phyloP scores from a whole-genome alignment of 768 basidiomycete genomes.

The Rickenella mellea region DNA sequence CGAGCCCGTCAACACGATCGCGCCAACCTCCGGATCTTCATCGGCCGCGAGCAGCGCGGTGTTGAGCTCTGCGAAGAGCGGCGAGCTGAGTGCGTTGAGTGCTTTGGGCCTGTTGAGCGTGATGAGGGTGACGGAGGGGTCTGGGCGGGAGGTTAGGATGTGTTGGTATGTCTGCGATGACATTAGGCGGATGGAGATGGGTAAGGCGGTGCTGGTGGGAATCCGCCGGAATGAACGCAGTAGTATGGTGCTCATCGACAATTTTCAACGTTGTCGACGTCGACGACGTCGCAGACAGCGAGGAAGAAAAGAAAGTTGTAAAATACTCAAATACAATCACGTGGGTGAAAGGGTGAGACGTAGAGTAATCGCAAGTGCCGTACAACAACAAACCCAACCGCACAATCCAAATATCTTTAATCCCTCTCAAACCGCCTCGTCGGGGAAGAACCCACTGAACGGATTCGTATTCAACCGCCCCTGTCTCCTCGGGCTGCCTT shows the following conservation, averaged over 20 bases:
- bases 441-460: neutral
- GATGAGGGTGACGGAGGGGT: slow-evolving; percentile 65
- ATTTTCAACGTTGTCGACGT: too few species aligned
- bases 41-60: slow-evolving; percentile 65
- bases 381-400: too few species aligned
- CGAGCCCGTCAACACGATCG: slow-evolving; percentile 87
- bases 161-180: slow-evolving; percentile 50
- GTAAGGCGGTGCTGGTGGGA: too few species aligned
- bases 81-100: slow-evolving; percentile 77
- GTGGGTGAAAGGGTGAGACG: too few species aligned
- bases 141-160: slow-evolving; percentile 61
- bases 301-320: too few species aligned
- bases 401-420: too few species aligned
- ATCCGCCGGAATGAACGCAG: too few species aligned
- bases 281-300: too few species aligned
- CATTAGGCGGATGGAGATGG: too few species aligned
- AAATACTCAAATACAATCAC: too few species aligned
- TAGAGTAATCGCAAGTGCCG: too few species aligned
- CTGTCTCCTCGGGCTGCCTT: neutral
- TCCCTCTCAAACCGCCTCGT: neutral
- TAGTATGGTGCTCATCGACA: too few species aligned
- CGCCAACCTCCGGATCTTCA: slow-evolving; percentile 60
- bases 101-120: slow-evolving; percentile 86
- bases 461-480: neutral
- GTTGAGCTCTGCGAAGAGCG: slow-evolving; percentile 77